phyloP scores from a whole-genome alignment of 2,329 filamentous ascomycete species.

The Cladophialophora yegresii region DNA sequence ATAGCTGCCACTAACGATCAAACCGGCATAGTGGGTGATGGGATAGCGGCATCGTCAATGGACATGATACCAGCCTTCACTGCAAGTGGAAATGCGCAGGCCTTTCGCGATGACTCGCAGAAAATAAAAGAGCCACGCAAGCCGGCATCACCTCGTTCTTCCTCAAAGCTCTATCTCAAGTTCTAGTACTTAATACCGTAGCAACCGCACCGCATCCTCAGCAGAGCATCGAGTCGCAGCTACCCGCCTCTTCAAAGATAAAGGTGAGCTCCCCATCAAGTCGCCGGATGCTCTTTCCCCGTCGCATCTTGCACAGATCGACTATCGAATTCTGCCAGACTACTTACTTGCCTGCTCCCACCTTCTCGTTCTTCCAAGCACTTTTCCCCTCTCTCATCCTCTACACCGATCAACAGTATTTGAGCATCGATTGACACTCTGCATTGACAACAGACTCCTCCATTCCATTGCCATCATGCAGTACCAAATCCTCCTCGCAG shows the following conservation, averaged over 20 bases:
- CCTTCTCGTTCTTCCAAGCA: constrained; percentile 13
- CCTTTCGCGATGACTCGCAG: neutral
- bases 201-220: constrained; percentile 8
- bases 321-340: constrained; percentile 15
- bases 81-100: constrained; percentile 12
- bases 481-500: constrained; percentile 32
- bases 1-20: constrained; percentile 3
- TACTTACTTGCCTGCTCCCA: constrained; percentile 11
- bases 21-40: constrained; percentile 8
- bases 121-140: constrained; percentile 14
- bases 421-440: constrained; percentile 30
- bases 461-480: constrained; percentile 32
- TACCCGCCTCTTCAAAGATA: constrained; percentile 4
- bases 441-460: constrained; percentile 24
- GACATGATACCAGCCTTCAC: constrained; percentile 13
- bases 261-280: constrained; percentile 9
- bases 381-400: constrained; percentile 15
- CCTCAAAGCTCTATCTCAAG: constrained; percentile 12
- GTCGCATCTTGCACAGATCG: constrained; percentile 9
- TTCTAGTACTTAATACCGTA: constrained; percentile 3
- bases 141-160: neutral
- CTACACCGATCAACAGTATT: constrained; percentile 22
- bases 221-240: neutral
- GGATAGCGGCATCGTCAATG: constrained; percentile 15
- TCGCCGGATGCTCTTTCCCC: constrained; percentile 8